Conservation (phyloP, 2,329 filamentous ascomycete genomes). For the Verticillium zaregamsianum region DNA sequence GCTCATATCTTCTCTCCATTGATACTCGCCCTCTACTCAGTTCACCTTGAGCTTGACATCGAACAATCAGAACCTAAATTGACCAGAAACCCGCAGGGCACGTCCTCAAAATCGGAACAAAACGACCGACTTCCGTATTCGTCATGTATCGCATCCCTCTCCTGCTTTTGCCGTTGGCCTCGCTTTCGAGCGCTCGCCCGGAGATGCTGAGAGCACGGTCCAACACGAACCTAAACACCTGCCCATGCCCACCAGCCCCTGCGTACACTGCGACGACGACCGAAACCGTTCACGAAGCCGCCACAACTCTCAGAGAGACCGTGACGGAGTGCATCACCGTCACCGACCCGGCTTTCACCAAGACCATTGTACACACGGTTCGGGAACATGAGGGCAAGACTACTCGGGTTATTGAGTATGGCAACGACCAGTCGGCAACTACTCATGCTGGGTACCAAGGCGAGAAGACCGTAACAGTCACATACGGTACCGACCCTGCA, state of each 20-base stretch:
- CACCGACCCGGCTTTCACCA: slow-evolving; percentile 15
- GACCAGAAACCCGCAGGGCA: not conserved
- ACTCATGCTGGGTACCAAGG: not conserved
- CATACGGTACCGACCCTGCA: not conserved
- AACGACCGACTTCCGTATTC: not conserved
- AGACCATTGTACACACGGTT: slow-evolving; percentile 17
- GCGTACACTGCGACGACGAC: not conserved
- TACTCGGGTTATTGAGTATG: slow-evolving; percentile 8
- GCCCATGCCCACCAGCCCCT: slow-evolving; percentile 10
- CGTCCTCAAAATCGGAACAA: not conserved
- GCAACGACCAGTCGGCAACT: not conserved
- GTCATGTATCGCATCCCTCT: not conserved
- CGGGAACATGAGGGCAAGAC: slow-evolving; percentile 16
- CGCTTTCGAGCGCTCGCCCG: slow-evolving; percentile 3
- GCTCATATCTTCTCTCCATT: not conserved
- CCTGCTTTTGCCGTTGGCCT: not conserved
- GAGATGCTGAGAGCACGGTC: slow-evolving; percentile 8
- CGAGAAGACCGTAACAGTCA: slow-evolving; percentile 13
- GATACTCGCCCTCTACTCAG: not conserved
- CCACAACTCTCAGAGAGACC: slow-evolving; percentile 18
- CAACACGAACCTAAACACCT: slow-evolving; percentile 10
- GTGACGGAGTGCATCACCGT: slow-evolving; percentile 18
- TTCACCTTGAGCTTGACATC: not conserved
- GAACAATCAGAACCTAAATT: not conserved
- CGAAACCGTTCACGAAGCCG: slow-evolving; percentile 1